Base-by-base conservation (phyloP, 371 early-diverging fungal genomes). In the Lichtheimia corymbifera region DNA sequence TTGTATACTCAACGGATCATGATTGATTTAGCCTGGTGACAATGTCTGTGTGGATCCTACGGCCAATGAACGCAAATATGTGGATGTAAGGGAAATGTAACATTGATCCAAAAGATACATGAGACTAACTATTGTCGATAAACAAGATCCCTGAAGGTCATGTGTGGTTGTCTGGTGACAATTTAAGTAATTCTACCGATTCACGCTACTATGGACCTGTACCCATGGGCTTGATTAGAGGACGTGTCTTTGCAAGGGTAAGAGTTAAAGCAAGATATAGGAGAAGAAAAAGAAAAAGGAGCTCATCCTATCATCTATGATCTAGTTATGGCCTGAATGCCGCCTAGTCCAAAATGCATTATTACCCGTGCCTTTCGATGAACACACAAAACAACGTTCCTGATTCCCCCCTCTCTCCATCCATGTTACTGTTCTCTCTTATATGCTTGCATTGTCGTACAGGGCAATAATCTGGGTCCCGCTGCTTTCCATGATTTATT, bases 161-260 rank as follows among this genome's bases (percentile, higher is more conserved):
- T 66, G 77, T 87, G n/a, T 89, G 89, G 89, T 49, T 89, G 9
- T 80, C 73, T 54, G 95, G 95, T 6, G 95, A 95, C 61, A 93
- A 95, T 69, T 67, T 87, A 35, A 87, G 80, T 61, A 89, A 91
- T 66, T 92, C 92, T 4, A 90, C 81, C 0, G 95, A 95, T 60
- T 93, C 93, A 25, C 71, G 94, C 44, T 63, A 61, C 6, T 95
- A 93, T 79, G 95, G 95, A 1, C 93, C 95, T 0, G 88, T 95
- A 3, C 84, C 93, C 0, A 79, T 88, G 72, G 93, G 90, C n/a
- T 66, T 94, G 50, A 68, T 95, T 50, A 73, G 80, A 24, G 95
- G 93, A 28, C 81, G 83, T 53, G 91, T 92, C 20, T 71, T 88
- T 72, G 87, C 88, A 61, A 85, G 85, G 70, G 89, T 86, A 79